Evolutionary conservation across 345 rosid genomes (phyloP), one percentile per base, ranked within the genome.

Genomic region (Pugionium dolabratum): DNA sequence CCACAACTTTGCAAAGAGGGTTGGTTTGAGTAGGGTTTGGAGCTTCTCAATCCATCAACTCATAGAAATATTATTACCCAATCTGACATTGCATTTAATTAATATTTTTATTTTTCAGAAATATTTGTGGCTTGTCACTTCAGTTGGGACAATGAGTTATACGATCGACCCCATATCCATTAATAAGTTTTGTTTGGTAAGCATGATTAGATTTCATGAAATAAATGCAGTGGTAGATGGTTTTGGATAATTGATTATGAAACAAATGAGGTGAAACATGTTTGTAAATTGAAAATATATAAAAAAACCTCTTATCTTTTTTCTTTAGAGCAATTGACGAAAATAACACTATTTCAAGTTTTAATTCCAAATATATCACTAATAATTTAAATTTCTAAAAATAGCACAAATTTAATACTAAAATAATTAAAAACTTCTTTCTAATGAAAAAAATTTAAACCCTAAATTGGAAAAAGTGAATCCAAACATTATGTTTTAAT

Each of bases 41-140:
- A 71, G 64, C 51, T 55, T 71, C 70, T 39, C 37, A 46, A 55
- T 64, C 57, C 52, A 71, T 54, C 64, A 39, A 31, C 45, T 26
- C 26, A 62, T 56, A 54, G 31, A 29, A 18, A 18, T 18, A 18
- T 18, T 18, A 18, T 18, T 18, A 18, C 18, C 18, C 18, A 27
- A 54, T 54, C 25, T 71, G 69, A 37, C 46, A 53, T 53, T 28
- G 54, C 28, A 41, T 44, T 42, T 2, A 5, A 4, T 34, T 18
- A 18, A 3, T 10, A 10, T 59, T 6, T 49, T 2, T 9, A 4
- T 33, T 4, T 63, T 27, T 9, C 52, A 9, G 18, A 18, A 69
- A 51, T n/a, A n/a, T 11, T 28, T 50, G 42, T 60, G 52, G 18
- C 40, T 9, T 60, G 34, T 36, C 9, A 61, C 6, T 44, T 18